Evolutionary conservation across 73 alveolate genomes (phyloP), one percentile per base, ranked within the genome.

Genomic region (Paramecium octaurelia): DNA sequence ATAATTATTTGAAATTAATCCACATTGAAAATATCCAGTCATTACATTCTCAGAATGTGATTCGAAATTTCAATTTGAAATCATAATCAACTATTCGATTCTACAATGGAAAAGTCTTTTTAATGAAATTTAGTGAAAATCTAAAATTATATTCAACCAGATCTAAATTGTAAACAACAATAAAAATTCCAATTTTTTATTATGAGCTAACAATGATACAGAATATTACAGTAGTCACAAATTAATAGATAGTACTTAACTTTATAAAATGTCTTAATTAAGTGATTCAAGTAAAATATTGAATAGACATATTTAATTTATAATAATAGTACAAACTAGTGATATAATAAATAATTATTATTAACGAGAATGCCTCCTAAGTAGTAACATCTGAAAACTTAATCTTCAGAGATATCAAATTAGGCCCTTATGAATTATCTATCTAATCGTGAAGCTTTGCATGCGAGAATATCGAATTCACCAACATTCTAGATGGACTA

Each of bases 381-480:
- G 21, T 4, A 80, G 75, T 48, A 80, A 48, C 91, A 80, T 80
- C 91, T 38, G 43, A 80, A 80, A 48, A 46, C 91, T 21, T 46
- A 80, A 80, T 44, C 76, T 8, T 80, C 71, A 48, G 91, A 80
- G 34, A 80, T 80, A 43, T 24, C 76, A 14, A 21, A 59, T 44
- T 12, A 80, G 29, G 77, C 91, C 14, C 34, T 80, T 7, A 80
- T 80, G 91, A 80, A 35, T 80, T 80, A 80, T 73, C 57, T 80
- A 43, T 80, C 70, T 18, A 80, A 40, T 48, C 48, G 91, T 16
- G 91, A 80, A 43, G 70, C 70, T 4, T 46, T 80, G 0, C 21
- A 80, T 31, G 40, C 91, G 12, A 42, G 91, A 18, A 44, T 75
- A 38, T 38, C 68, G 5, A 75, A 75, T 42, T 75, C 76, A n/a